phyloP scores from a whole-genome alignment of 2,329 filamentous ascomycete genomes.

The Drechslerella coelobrocha region DNA sequence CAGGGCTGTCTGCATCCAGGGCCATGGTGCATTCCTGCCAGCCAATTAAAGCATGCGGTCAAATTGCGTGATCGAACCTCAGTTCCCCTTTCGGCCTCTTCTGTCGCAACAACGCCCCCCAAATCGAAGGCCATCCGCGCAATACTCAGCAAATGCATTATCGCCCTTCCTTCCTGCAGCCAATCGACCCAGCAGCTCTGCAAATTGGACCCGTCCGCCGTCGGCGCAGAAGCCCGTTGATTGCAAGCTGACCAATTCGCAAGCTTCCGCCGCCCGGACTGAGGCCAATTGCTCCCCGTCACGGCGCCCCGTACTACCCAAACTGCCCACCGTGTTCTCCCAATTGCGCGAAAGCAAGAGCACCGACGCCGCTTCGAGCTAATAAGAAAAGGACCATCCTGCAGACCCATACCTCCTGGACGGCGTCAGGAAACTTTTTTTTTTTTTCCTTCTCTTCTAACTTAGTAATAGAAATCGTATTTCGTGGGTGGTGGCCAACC shows the following conservation, averaged over 20 bases:
- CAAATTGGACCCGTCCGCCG: conserved; percentile 17
- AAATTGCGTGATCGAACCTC: conserved; percentile 47
- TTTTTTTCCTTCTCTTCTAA: background rate
- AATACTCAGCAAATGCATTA: background rate
- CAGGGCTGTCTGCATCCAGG: conserved; percentile 10
- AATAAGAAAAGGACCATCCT: conserved; percentile 8
- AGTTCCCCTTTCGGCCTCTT: conserved; percentile 18
- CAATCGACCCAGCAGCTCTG: background rate
- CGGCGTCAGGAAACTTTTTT: conserved; percentile 4
- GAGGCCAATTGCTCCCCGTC: background rate
- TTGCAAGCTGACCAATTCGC: conserved; percentile 15
- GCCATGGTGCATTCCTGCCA: background rate
- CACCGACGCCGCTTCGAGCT: conserved; percentile 14
- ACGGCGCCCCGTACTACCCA: background rate
- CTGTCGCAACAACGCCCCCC: background rate
- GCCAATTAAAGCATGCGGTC: conserved; percentile 20
- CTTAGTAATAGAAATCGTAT: conserved; percentile 10
- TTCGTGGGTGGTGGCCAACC: conserved; percentile 21
- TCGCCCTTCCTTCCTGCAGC: background rate
- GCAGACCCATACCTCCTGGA: background rate
- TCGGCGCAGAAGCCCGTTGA: conserved; percentile 25
- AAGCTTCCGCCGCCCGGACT: background rate
- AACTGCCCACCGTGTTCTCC: conserved; percentile 22
- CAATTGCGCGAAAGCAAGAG: background rate
- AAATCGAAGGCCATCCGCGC: conserved; percentile 21